Percentiles rank a stretch among this genome's conserved stretches.
phyloP scores from a whole-genome alignment of 306 rosid species.

The Vigna mungo region DNA sequence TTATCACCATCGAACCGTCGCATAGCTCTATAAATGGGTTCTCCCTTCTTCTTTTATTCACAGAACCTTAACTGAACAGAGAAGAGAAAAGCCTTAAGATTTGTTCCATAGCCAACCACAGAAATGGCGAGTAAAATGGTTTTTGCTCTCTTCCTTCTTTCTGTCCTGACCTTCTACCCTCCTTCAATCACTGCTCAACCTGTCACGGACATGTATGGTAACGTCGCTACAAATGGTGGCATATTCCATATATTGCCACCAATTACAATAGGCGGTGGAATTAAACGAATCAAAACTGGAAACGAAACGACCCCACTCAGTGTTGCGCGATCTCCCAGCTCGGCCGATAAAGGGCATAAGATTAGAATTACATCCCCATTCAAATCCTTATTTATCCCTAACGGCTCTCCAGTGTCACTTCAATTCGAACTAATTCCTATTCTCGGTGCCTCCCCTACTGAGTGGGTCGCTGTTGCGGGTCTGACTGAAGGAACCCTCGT shows the following conservation, averaged over 20 bases:
- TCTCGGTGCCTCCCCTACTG: background rate
- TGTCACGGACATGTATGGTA: background rate
- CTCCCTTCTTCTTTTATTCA: no score
- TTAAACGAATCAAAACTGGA: background rate
- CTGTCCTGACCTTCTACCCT: background rate
- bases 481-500: background rate
- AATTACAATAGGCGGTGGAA: background rate
- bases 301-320: background rate
- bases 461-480: background rate
- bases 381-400: rapidly evolving
- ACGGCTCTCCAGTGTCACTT: background rate
- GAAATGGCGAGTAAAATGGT: background rate
- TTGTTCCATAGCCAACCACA: background rate
- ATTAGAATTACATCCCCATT: background rate
- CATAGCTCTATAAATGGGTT: no score
- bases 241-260: background rate
- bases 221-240: background rate
- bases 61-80: no score
- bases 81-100: no score
- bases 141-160: background rate
- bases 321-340: background rate
- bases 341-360: background rate
- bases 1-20: no score
- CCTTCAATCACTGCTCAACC: background rate
- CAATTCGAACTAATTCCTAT: background rate